Conservation (phyloP, 352 stramenopile genomes). For the Lagenidium giganteum region DNA sequence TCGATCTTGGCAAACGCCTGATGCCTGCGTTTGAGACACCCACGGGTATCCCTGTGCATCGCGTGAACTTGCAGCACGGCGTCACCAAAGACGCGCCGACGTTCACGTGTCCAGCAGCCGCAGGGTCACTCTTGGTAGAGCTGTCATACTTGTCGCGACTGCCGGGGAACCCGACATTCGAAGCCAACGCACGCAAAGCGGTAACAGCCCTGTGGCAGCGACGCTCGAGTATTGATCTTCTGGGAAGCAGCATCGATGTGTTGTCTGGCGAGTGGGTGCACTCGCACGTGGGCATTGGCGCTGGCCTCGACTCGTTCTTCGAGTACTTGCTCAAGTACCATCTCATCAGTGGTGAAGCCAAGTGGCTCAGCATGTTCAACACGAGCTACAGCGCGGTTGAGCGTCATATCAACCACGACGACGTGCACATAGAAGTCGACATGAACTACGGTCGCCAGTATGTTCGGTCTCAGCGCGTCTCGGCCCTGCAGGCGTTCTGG, state of each 20-base stretch:
- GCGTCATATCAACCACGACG: slow-evolving; percentile 63
- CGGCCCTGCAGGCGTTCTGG: slow-evolving; percentile 95
- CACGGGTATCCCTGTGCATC: slow-evolving; percentile 94
- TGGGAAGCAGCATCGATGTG: slow-evolving; percentile 95
- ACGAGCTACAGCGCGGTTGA: slow-evolving; percentile 75
- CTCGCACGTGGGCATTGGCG: slow-evolving; percentile 82
- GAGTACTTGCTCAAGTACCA: slow-evolving; percentile 98
- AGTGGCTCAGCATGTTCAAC: slow-evolving; percentile 92
- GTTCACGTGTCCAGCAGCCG: slow-evolving; percentile 93
- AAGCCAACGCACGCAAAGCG: slow-evolving; percentile 48
- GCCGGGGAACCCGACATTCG: slow-evolving; percentile 47
- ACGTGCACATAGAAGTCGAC: slow-evolving; percentile 83
- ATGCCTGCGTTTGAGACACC: slow-evolving; percentile 95
- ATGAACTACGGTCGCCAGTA: slow-evolving; percentile 68
- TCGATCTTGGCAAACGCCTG: slow-evolving; percentile 94
- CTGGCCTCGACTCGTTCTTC: slow-evolving; percentile 96
- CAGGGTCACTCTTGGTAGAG: slow-evolving; percentile 95
- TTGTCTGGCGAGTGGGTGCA: slow-evolving; percentile 78
- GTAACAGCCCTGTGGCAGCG: slow-evolving; percentile 77
- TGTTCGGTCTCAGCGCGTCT: slow-evolving; percentile 61
- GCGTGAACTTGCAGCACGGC: slow-evolving; percentile 90
- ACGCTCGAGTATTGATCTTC: slow-evolving; percentile 80
- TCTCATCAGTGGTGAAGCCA: slow-evolving; percentile 91
- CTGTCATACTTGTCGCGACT: slow-evolving; percentile 93
- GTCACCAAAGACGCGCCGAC: slow-evolving; percentile 68